phyloP scores from a whole-genome alignment of 2,329 filamentous ascomycete species.

The Cladosporium sp. region DNA sequence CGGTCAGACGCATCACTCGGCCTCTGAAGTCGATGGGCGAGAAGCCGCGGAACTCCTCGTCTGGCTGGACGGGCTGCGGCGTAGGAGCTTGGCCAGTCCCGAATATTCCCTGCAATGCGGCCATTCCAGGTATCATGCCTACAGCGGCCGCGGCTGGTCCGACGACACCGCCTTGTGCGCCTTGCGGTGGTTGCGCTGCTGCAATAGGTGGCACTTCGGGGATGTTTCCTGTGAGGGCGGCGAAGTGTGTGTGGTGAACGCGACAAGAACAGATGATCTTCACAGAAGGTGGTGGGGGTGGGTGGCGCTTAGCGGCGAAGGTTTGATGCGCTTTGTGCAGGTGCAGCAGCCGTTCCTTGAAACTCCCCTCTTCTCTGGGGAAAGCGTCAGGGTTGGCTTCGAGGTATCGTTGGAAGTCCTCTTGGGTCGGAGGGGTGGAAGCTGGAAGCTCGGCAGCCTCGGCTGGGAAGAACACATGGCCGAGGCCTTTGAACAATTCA shows the following conservation, averaged over 20 bases:
- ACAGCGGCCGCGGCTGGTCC: neutral
- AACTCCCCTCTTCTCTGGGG: neutral
- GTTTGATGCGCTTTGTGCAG: conserved; percentile 3
- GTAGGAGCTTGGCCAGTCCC: neutral
- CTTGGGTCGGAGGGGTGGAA: neutral
- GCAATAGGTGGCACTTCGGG: neutral
- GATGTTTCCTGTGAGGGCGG: conserved; percentile 16
- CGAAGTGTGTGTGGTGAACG: conserved; percentile 24
- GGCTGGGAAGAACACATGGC: conserved; percentile 21
- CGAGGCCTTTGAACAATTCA: conserved; percentile 26
- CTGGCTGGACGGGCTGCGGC: conserved; percentile 17
- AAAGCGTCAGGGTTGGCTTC: conserved; percentile 5
- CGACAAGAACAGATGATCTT: conserved; percentile 26
- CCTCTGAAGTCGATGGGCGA: conserved; percentile 22
- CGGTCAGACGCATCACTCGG: conserved; percentile 13
- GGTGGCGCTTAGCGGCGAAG: neutral
- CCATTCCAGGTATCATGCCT: neutral
- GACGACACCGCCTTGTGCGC: neutral
- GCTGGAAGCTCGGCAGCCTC: conserved; percentile 4
- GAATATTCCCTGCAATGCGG: conserved; percentile 2
- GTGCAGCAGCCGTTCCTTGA: conserved; percentile 1
- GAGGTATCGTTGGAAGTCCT: conserved; percentile 6
- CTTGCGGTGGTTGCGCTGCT: neutral
- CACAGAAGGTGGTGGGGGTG: conserved; percentile 18
- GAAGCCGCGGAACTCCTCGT: conserved; percentile 25